Evolutionary conservation across 441 rosid species (phyloP), one percentile per base, ranked within the genome.

Genomic region (Geranium incanum): DNA sequence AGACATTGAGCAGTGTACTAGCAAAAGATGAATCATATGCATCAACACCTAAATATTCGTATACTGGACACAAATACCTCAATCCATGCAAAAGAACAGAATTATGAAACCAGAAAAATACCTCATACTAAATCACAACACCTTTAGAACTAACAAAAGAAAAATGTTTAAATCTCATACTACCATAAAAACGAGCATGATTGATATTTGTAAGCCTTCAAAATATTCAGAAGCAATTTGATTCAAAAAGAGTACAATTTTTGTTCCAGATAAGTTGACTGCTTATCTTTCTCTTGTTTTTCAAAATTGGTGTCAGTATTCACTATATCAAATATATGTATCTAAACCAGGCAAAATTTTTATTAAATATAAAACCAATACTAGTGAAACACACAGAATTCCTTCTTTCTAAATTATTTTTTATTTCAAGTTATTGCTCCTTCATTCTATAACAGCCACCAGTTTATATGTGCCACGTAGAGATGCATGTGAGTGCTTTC

Each of bases 401-500:
- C 28, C 3, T 59, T 15, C 63, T 57, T 4, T 57, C 23, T 60
- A 6, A 1, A 21, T 59, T 60, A 60, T 21, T 60, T 52, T 60
- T 19, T 21, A 19, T 36, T 19, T 36, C 33, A 19, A 7, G 12
- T 60, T 60, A 36, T 57, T 57, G 18, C 63, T 57, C 63, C 28
- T 28, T 19, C n/a, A 13, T 59, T 59, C 62, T 68, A 57, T 13
- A 19, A 39, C 36, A 67, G 59, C 12, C 37, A 21, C 23, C 36
- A 41, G 68, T 52, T 48, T 13, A 37, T 63, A 45, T 11, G 55
- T 48, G 18, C 36, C 67, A 67, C 36, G 3, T 1, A 50, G 41
- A 65, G 39, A 65, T 69, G 52, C 36, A 65, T 60, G 62, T 68
- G 1, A 45, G 15, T 70, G 41, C 38, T 43, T 55, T 74, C 36